A percentile compares a stretch with the other conserved stretches of the same genome.
phyloP scores from a whole-genome alignment of 768 basidiomycete species.

The Mycena leptocephala region DNA sequence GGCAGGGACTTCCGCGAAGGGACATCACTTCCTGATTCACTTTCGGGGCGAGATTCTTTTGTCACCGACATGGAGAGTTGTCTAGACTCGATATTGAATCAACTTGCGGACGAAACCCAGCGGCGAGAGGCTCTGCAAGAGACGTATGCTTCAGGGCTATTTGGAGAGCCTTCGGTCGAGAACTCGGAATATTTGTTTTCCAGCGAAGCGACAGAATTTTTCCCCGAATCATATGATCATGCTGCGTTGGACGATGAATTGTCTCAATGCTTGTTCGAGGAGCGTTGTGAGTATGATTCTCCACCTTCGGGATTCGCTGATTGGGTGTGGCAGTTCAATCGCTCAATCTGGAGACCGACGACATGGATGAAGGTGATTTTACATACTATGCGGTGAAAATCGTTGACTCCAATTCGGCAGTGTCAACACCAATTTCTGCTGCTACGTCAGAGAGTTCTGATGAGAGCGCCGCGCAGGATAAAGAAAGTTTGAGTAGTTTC shows the following conservation, averaged over 20 bases:
- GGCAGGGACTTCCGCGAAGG: neutral
- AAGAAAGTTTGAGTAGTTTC: too few relatives aligned
- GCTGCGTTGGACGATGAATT: neutral
- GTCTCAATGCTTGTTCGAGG: neutral
- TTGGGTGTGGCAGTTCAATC: neutral
- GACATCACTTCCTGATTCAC: neutral
- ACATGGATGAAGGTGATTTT: neutral
- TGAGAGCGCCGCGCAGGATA: too few relatives aligned
- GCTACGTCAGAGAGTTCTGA: too few relatives aligned
- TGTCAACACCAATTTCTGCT: too few relatives aligned
- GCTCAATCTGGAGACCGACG: neutral
- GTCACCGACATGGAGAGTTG: neutral
- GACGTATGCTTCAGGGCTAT: neutral
- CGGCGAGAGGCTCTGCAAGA: neutral
- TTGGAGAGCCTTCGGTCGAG: neutral
- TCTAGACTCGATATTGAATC: slow-evolving; percentile 6
- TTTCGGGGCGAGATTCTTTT: slow-evolving; percentile 2
- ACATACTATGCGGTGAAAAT: neutral
- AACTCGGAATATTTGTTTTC: neutral
- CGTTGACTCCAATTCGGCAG: too few relatives aligned
- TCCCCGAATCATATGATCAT: neutral
- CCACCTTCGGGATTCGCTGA: neutral
- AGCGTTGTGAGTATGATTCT: neutral
- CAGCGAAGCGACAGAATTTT: neutral
- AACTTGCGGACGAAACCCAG: slow-evolving; percentile 5